phyloP scores from a whole-genome alignment of 148 eudicot genomes.

The Silene uniflora region DNA sequence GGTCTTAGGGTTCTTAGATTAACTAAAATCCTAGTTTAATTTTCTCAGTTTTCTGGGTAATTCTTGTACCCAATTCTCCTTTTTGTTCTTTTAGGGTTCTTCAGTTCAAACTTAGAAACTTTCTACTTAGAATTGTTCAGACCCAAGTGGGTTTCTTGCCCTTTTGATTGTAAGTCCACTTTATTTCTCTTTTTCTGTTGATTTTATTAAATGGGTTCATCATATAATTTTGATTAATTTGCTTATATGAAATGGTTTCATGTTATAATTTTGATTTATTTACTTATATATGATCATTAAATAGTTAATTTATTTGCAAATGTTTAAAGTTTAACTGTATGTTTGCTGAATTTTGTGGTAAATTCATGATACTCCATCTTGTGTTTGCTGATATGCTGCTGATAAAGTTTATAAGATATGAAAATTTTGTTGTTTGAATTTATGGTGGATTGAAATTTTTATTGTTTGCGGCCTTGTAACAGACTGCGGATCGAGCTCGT shows the following conservation, averaged over 20 bases:
- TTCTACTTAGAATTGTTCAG: conserved; percentile 21
- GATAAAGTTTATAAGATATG: neutral
- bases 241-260: conserved; percentile 5
- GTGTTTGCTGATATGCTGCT: neutral
- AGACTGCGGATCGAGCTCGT: conserved; percentile 14
- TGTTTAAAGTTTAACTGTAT: neutral
- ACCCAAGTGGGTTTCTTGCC: conserved; percentile 19
- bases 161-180: conserved; percentile 23
- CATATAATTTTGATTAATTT: neutral
- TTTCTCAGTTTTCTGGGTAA: neutral
- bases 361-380: neutral
- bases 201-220: conserved; percentile 11
- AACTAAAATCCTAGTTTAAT: neutral
- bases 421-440: conserved; percentile 1
- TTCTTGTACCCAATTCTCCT: neutral
- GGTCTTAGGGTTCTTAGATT: conserved; percentile 4
- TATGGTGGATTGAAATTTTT: conserved; percentile 8
- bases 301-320: neutral
- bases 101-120: neutral
- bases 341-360: conserved; percentile 5
- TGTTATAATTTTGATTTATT: neutral
- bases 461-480: neutral
- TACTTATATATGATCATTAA: neutral
- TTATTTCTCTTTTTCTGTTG: neutral
- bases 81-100: conserved; percentile 20